Percentiles rank a stretch among this genome's conserved stretches.
Evolutionary conservation across 176 grass and related monocot genomes (phyloP).

Genomic region (Raddia distichophylla): DNA sequence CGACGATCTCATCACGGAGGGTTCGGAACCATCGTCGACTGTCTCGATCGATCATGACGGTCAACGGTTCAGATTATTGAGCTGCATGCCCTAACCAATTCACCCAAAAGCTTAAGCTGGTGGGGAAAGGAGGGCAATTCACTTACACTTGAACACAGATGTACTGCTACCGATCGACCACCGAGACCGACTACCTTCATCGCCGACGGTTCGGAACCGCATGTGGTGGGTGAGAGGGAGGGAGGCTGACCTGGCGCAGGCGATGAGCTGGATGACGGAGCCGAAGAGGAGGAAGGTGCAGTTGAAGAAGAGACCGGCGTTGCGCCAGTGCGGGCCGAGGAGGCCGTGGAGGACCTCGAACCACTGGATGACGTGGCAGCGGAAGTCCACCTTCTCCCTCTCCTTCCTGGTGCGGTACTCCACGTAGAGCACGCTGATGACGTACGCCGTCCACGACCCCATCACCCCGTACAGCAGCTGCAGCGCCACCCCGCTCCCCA

Average conservation of each 20-base stretch:
- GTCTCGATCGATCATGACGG: too few species aligned
- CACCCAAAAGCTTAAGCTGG: too few species aligned
- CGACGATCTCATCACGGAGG: too few species aligned
- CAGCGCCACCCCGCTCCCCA: conserved; percentile 70
- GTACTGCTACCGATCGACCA: too few species aligned
- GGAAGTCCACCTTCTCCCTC: conserved; percentile 85
- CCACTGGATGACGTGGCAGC: conserved; percentile 99
- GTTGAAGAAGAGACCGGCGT: conserved; percentile 89
- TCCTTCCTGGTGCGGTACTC: conserved; percentile 92
- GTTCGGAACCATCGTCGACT: too few species aligned
- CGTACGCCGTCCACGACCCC: conserved; percentile 95
- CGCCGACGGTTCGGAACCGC: too few species aligned
- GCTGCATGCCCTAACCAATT: too few species aligned
- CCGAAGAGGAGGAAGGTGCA: conserved; percentile 99
- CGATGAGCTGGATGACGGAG: conserved; percentile 98
- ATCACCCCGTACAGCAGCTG: conserved; percentile 92
- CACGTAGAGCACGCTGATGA: conserved; percentile 91
- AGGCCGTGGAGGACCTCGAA: conserved; percentile 95
- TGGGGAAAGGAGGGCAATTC: too few species aligned
- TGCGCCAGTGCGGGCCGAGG: conserved; percentile 87
- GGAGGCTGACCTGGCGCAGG: conserved; percentile 68
- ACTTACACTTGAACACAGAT: too few species aligned
- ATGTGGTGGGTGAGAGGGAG: too few species aligned
- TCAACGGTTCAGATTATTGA: too few species aligned
- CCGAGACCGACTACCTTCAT: too few species aligned